These are phyloP conservation scores for Talaromyces verruculosus DNA, from an alignment of 2,329 filamentous ascomycete species.

Conservation along the genomic window DNA sequence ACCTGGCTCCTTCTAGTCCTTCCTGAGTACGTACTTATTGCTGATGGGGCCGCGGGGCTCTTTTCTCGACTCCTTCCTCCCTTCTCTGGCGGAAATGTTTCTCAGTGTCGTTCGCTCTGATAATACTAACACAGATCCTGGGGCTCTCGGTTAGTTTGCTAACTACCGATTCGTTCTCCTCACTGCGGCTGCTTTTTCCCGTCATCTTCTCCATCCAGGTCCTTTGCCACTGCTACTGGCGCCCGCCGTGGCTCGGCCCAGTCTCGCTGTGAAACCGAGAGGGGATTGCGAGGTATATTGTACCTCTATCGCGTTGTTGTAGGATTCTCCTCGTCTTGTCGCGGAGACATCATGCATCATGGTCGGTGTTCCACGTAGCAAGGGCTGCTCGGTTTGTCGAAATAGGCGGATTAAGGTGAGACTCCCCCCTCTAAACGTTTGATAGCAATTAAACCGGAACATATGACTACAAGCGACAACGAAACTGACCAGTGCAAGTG, in stretches of 20 bases:
- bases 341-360: constrained; percentile 29
- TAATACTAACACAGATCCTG: background rate
- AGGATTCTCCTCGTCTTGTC: background rate
- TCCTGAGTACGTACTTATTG: background rate
- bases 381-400: constrained; percentile 43
- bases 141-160: background rate
- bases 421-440: background rate
- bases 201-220: background rate
- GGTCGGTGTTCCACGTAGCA: constrained; percentile 46
- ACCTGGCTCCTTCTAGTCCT: background rate
- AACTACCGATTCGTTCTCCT: background rate
- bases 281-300: background rate
- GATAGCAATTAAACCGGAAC: background rate
- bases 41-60: constrained; percentile 1
- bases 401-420: constrained; percentile 42
- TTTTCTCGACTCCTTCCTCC: background rate
- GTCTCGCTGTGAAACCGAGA: background rate
- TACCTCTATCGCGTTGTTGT: background rate
- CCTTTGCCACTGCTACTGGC: constrained; percentile 3
- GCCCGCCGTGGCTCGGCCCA: background rate
- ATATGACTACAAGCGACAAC: background rate
- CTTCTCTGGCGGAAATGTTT: background rate
- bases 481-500: constrained; percentile 26
- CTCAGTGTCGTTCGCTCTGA: background rate
- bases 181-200: constrained; percentile 3